Evolutionary conservation across 768 basidiomycete genomes (phyloP).

Genomic region (Boletus rufocinnamomeus): DNA sequence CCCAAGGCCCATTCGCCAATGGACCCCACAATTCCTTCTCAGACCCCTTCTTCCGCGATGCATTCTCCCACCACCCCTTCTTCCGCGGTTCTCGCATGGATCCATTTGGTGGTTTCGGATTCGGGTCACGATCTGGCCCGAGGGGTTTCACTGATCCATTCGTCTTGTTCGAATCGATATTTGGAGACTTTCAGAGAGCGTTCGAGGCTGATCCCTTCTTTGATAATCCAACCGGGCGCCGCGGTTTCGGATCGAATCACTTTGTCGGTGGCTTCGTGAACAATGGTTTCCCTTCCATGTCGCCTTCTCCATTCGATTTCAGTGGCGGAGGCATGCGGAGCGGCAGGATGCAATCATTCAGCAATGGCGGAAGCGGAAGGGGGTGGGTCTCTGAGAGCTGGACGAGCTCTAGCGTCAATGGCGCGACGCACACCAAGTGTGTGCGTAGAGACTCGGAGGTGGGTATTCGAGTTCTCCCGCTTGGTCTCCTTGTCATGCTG

Average conservation of each 20-base stretch:
- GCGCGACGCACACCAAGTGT: slow-evolving; percentile 60
- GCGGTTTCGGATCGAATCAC: slow-evolving; percentile 17
- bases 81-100: slow-evolving; percentile 29
- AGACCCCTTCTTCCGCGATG: slow-evolving; percentile 20
- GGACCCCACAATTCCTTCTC: slow-evolving; percentile 22
- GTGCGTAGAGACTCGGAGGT: slow-evolving; percentile 61
- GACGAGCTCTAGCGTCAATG: slow-evolving; percentile 61
- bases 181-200: slow-evolving; percentile 49
- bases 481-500: background rate
- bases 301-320: slow-evolving; percentile 16
- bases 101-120: slow-evolving; percentile 30
- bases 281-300: slow-evolving; percentile 8
- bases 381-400: slow-evolving; percentile 58
- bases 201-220: slow-evolving; percentile 40
- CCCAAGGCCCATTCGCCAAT: slow-evolving; percentile 17
- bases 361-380: slow-evolving; percentile 10
- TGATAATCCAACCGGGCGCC: slow-evolving; percentile 21
- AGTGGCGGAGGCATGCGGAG: slow-evolving; percentile 18
- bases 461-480: slow-evolving; percentile 26
- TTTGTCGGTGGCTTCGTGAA: slow-evolving; percentile 18
- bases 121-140: slow-evolving; percentile 16
- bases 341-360: slow-evolving; percentile 14
- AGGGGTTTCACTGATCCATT: slow-evolving; percentile 71
- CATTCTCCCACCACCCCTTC: slow-evolving; percentile 18
- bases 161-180: slow-evolving; percentile 69